Evolutionary conservation across 2,329 filamentous ascomycete genomes (phyloP).

Genomic region (Ramularia collo-cygni): DNA sequence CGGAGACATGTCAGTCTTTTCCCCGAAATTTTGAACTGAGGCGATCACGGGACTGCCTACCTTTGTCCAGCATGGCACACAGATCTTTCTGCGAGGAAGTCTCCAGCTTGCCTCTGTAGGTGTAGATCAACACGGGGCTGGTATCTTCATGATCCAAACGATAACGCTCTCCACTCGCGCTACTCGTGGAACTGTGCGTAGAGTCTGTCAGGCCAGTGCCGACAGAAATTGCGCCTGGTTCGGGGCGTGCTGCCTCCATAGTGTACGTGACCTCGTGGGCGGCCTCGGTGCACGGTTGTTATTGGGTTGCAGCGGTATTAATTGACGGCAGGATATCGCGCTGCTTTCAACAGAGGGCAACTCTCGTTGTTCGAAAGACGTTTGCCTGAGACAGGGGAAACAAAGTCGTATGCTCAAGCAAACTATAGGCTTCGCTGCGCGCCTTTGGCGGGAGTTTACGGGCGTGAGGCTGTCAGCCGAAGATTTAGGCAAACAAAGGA

Average conservation of each 20-base stretch:
- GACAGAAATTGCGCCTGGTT: constrained; percentile 15
- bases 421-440: constrained; percentile 5
- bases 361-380: constrained; percentile 8
- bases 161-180: constrained; percentile 34
- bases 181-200: constrained; percentile 34
- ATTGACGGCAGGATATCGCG: constrained; percentile 1
- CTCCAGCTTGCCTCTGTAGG: constrained; percentile 36
- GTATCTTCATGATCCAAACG: constrained; percentile 38
- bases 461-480: constrained; percentile 1
- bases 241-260: constrained; percentile 18
- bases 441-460: constrained; percentile 3
- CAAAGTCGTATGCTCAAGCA: constrained; percentile 1
- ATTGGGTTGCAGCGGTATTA: constrained; percentile 12
- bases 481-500: constrained; percentile 17
- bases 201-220: constrained; percentile 39
- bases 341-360: constrained; percentile 9
- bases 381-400: constrained; percentile 18
- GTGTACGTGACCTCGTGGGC: constrained; percentile 9
- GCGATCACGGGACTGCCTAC: constrained; percentile 15
- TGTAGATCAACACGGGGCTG: constrained; percentile 40
- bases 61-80: constrained; percentile 32
- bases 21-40: background rate
- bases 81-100: constrained; percentile 40
- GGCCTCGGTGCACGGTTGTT: constrained; percentile 11
- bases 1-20: constrained; percentile 2